These are phyloP conservation scores for Funneliformis mosseae DNA, from an alignment of 192 early-diverging fungal genomes.

Conservation along the genomic window DNA sequence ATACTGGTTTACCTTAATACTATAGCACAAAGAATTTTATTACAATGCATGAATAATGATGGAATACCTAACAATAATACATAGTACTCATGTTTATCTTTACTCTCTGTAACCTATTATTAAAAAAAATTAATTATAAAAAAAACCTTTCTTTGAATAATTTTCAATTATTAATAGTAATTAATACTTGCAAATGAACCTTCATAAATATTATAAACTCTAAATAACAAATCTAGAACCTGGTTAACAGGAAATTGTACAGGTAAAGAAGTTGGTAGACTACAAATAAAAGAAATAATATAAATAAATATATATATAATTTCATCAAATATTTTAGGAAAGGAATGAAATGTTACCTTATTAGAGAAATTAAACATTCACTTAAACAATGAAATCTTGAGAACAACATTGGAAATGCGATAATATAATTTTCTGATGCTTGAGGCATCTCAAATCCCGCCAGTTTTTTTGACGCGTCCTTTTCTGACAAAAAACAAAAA, in stretches of 20 bases:
- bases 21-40: conserved; percentile 41
- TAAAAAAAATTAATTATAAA: not conserved
- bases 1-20: not conserved
- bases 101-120: conserved; percentile 43
- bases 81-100: conserved; percentile 53
- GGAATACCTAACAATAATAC: conserved; percentile 51
- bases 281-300: conserved; percentile 35
- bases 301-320: conserved; percentile 34
- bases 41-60: conserved; percentile 44
- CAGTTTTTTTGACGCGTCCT: conserved; percentile 29
- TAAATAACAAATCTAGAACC: conserved; percentile 50
- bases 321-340: conserved; percentile 35
- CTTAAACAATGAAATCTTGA: conserved; percentile 39
- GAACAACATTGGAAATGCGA: conserved; percentile 43
- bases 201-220: conserved; percentile 50
- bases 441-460: conserved; percentile 40
- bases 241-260: conserved; percentile 55
- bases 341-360: conserved; percentile 41
- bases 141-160: no score
- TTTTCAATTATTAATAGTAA: not conserved
- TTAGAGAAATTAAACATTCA: conserved; percentile 41
- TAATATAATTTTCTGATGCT: conserved; percentile 47
- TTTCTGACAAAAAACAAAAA: conserved; percentile 1
- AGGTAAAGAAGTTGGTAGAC: conserved; percentile 42
- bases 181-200: conserved; percentile 41